These are phyloP conservation scores for Neolentinus lepideus DNA, from an alignment of 1,284 basidiomycete species.

Conservation along the genomic window DNA sequence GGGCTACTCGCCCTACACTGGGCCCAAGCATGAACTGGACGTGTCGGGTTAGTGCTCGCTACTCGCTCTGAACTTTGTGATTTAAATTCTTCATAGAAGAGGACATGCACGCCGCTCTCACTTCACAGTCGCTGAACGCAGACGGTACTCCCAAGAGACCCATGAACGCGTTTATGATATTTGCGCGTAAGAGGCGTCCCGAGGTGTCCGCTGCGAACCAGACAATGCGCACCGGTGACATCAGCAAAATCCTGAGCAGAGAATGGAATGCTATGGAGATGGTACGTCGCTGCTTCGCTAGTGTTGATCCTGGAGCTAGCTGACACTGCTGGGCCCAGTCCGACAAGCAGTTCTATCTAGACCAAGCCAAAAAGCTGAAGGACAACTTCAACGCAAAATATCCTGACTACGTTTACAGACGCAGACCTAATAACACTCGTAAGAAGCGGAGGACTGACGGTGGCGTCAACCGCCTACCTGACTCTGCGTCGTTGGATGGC, in stretches of 20 bases:
- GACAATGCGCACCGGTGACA: conserved; percentile 79
- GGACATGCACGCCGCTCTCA: conserved; percentile 48
- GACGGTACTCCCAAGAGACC: conserved; percentile 81
- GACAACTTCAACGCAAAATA: conserved; percentile 80
- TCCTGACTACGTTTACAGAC: conserved; percentile 80
- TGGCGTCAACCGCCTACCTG: conserved; percentile 21
- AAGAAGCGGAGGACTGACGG: conserved; percentile 55
- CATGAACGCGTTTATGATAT: conserved; percentile 90
- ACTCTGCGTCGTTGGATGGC: conserved; percentile 23
- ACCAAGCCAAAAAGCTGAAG: conserved; percentile 76
- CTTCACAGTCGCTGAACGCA: conserved; percentile 69
- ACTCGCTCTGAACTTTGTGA: neutral
- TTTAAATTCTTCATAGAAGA: conserved; percentile 21
- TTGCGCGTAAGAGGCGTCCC: conserved; percentile 71
- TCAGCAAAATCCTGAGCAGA: conserved; percentile 74
- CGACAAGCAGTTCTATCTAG: conserved; percentile 79
- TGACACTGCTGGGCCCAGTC: conserved; percentile 30
- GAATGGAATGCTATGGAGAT: conserved; percentile 74
- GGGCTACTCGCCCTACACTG: neutral
- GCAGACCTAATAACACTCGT: conserved; percentile 77
- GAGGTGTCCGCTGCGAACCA: conserved; percentile 78
- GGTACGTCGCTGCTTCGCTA: conserved; percentile 30
- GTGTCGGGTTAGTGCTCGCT: neutral
- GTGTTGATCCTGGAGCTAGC: conserved; percentile 4
- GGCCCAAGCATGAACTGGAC: neutral